Conservation (phyloP, 2,329 filamentous ascomycete species). For the Harringtonia aguacate region DNA sequence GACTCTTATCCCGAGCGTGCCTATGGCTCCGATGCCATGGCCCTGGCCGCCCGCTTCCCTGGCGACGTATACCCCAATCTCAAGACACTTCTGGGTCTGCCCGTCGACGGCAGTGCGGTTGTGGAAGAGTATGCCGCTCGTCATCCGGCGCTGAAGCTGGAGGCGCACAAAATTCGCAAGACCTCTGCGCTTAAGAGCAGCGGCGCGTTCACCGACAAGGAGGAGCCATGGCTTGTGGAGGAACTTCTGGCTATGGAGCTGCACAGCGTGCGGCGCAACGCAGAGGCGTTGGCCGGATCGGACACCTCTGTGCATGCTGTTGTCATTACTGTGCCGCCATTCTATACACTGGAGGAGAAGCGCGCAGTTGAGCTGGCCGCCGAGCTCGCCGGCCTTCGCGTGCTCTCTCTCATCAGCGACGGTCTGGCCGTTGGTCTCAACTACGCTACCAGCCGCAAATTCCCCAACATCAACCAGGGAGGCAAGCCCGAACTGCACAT, state of each 20-base stretch:
- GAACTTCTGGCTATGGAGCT: constrained; percentile 95
- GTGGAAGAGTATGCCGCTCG: constrained; percentile 61
- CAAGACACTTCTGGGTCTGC: constrained; percentile 77
- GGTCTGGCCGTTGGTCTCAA: constrained; percentile 88
- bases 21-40: constrained; percentile 86
- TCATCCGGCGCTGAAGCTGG: constrained; percentile 69
- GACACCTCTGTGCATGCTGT: constrained; percentile 65
- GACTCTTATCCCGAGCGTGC: constrained; percentile 74
- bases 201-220: constrained; percentile 45
- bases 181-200: constrained; percentile 78
- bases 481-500: constrained; percentile 84
- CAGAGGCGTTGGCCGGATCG: constrained; percentile 70
- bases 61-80: constrained; percentile 91
- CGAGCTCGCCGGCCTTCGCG: constrained; percentile 76
- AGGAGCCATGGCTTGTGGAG: constrained; percentile 69
- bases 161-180: constrained; percentile 45
- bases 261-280: constrained; percentile 82
- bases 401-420: constrained; percentile 78
- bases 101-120: constrained; percentile 42
- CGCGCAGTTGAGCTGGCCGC: constrained; percentile 76
- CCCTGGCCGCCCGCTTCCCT: constrained; percentile 77
- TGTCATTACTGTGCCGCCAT: constrained; percentile 82
- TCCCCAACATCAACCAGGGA: constrained; percentile 73
- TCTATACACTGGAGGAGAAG: constrained; percentile 86
- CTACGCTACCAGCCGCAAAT: constrained; percentile 85